Evolutionary conservation across 768 basidiomycete genomes (phyloP), one percentile per base, ranked within the genome.

Genomic region (Podaxis mareebaensis): DNA sequence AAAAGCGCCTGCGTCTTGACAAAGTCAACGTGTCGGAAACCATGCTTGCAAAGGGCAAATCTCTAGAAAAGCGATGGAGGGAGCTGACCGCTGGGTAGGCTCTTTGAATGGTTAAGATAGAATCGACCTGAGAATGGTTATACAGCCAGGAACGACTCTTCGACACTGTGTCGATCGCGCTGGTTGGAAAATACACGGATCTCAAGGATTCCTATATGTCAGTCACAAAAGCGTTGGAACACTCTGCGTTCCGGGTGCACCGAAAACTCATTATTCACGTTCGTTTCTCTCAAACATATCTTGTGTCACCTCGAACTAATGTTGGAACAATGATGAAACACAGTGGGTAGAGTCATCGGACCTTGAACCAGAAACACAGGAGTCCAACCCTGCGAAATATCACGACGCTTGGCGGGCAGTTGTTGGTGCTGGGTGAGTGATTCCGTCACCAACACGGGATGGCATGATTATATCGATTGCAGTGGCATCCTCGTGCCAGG

Each of bases 161-260:
- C 73, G 96, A 99, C 69, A 83, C 85, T 8, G 95, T 97, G 51
- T 86, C 85, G 51, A 91, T 99, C 65, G 94, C 90, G 22, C 81
- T 99, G 57, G 96, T 99, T 15, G 96, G 96, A 51, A 99, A 99
- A 77, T 99, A 99, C 79, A 98, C 95, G 12, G 89, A 94, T 67
- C 81, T 99, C 53, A 93, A 95, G 76, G 96, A 99, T 75, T 97
- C 96, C 28, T 99, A 99, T 74, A 99, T 98, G 93, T 95, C 92
- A 30, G 96, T 99, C 61, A 89, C 88, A 71, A 99, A 99, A 81
- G 87, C 97, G 22, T 81, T 99, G 39, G 96, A 99, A 76, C 96
- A 99, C 75, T 95, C 96, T 4, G 93, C 96, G 0, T 94, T 99
- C 79, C 87, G 94, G 48, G 92, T 96, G 60, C 91, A 88, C 61